Evolutionary conservation across 2,329 filamentous ascomycete genomes (phyloP).

Genomic region (Paecilomyces sp.): DNA sequence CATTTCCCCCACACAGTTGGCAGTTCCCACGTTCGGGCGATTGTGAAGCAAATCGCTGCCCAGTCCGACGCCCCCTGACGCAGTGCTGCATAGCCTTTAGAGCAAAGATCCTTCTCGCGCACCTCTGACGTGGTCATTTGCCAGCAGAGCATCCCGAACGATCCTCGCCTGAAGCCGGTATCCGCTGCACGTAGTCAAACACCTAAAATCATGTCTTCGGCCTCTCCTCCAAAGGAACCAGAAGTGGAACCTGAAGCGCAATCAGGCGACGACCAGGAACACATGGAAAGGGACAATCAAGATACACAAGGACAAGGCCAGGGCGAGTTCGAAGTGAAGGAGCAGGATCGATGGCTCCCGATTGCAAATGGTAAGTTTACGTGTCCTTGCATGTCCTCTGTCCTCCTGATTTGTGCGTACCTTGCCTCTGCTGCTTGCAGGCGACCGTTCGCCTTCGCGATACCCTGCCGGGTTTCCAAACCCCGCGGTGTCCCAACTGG

Average conservation of each 20-base stretch:
- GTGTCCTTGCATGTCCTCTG: constrained; percentile 28
- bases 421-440: constrained; percentile 27
- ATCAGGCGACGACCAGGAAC: constrained; percentile 84
- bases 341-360: constrained; percentile 98
- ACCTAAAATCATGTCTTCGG: constrained; percentile 82
- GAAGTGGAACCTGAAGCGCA: constrained; percentile 88
- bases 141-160: constrained; percentile 31
- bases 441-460: constrained; percentile 22
- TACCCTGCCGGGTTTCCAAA: constrained; percentile 9
- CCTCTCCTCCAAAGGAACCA: constrained; percentile 81
- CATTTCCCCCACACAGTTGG: constrained; percentile 21
- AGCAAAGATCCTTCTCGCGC: constrained; percentile 18
- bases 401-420: constrained; percentile 48
- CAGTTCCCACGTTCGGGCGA: constrained; percentile 18
- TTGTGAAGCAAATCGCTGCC: constrained; percentile 32
- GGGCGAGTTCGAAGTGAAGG: constrained; percentile 97
- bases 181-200: constrained; percentile 27
- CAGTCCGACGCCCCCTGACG: constrained; percentile 23
- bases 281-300: constrained; percentile 66
- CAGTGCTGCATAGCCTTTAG: constrained; percentile 18
- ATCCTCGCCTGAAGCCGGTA: constrained; percentile 27
- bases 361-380: constrained; percentile 97
- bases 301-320: constrained; percentile 69
- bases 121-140: constrained; percentile 40
- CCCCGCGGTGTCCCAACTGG: constrained; percentile 1